Evolutionary conservation across 108 stramenopile genomes (phyloP).

Genomic region (Nitzschia sp.): DNA sequence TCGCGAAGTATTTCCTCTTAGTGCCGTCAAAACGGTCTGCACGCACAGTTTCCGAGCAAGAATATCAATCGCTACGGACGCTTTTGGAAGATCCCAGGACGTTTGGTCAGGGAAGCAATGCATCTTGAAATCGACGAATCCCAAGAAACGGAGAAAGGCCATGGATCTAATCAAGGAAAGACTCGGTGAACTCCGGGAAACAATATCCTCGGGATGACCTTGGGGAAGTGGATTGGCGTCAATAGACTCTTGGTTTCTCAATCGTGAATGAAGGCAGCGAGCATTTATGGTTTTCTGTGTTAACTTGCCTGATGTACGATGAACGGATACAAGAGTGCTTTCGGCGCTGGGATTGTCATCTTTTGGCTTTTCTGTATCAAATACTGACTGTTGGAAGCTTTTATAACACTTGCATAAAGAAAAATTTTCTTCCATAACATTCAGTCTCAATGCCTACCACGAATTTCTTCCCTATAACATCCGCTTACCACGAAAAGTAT

Average conservation of each 20-base stretch:
- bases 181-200: conserved; percentile 29
- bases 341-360: no score
- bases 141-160: conserved; percentile 16
- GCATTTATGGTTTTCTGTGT: no score
- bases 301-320: no score
- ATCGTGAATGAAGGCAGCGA: not conserved
- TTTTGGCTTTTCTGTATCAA: no score
- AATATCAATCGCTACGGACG: conserved; percentile 28
- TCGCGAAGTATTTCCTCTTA: conserved; percentile 38
- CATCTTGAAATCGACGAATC: conserved; percentile 35
- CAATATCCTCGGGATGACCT: not conserved
- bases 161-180: conserved; percentile 31
- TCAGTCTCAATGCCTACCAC: no score
- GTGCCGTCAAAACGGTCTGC: conserved; percentile 25
- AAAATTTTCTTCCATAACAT: no score
- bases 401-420: no score
- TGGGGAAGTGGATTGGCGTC: not conserved
- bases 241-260: not conserved
- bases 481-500: no score
- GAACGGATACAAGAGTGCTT: no score
- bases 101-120: conserved; percentile 44
- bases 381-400: no score
- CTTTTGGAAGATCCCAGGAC: conserved; percentile 18
- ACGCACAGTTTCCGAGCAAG: conserved; percentile 28
- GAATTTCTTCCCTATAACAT: no score